Evolutionary conservation across 169 alveolate genomes (phyloP).

Genomic region (Theileria luwenshuni): DNA sequence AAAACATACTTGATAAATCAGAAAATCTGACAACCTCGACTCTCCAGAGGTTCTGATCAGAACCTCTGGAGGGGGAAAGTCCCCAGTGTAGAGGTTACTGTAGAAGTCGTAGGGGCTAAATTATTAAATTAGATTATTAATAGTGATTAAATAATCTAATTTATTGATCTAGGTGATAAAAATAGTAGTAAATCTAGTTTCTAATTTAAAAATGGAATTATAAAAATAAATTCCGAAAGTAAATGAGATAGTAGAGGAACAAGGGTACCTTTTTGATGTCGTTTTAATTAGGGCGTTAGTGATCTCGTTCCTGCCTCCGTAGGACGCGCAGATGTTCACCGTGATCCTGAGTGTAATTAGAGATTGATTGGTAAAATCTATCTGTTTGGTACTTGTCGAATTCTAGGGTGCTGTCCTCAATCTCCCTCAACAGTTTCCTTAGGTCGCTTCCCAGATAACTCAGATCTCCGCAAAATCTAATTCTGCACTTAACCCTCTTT

Average conservation of each 20-base stretch:
- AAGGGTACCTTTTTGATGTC: not conserved
- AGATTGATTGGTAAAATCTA: no score
- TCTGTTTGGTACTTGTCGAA: conserved; percentile 69
- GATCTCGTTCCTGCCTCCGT: conserved; percentile 67
- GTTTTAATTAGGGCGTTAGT: conserved; percentile 25
- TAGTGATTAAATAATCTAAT: no score
- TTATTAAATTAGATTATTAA: no score
- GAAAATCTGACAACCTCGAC: conserved; percentile 86
- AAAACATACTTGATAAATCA: conserved; percentile 79
- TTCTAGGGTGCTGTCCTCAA: conserved; percentile 57
- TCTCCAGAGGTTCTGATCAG: conserved; percentile 89
- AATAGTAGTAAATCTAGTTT: not conserved
- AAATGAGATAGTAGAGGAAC: conserved; percentile 8
- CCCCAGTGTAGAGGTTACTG: conserved; percentile 68
- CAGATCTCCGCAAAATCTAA: conserved; percentile 71
- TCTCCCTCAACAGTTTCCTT: conserved; percentile 51
- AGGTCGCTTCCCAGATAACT: conserved; percentile 65
- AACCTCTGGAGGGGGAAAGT: conserved; percentile 81
- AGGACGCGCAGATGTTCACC: conserved; percentile 56
- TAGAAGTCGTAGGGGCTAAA: conserved; percentile 35
- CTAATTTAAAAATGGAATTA: no score
- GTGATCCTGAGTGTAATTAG: conserved; percentile 20
- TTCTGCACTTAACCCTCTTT: conserved; percentile 50
- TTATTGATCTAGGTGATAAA: no score
- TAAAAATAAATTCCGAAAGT: not conserved